phyloP scores from a whole-genome alignment of 208 protist genomes.

The Trypanosoma rangeli region DNA sequence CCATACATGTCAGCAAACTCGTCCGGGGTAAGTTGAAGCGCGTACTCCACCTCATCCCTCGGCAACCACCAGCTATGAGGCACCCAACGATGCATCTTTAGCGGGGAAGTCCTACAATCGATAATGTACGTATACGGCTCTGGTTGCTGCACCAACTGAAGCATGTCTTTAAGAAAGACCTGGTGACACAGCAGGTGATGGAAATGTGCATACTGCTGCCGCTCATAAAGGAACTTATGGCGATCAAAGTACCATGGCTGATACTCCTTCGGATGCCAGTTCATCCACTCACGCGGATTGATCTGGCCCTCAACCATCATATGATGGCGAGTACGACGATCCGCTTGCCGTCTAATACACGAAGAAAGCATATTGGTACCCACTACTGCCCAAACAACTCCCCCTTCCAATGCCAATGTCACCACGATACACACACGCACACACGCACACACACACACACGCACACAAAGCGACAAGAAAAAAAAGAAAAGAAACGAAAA shows the following conservation, averaged over 20 bases:
- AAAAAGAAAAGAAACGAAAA: slow-evolving; percentile 17
- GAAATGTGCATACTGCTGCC: slow-evolving; percentile 72
- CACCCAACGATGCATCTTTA: slow-evolving; percentile 88
- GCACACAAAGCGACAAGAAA: slow-evolving; percentile 6
- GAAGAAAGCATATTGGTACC: slow-evolving; percentile 34
- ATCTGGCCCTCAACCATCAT: slow-evolving; percentile 90
- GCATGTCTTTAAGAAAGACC: slow-evolving; percentile 78
- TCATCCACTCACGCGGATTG: slow-evolving; percentile 91
- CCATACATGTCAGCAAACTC: slow-evolving; percentile 92
- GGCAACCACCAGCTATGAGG: slow-evolving; percentile 88
- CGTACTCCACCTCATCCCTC: slow-evolving; percentile 89
- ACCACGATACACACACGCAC: slow-evolving; percentile 1
- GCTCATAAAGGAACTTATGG: slow-evolving; percentile 91
- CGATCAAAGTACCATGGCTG: slow-evolving; percentile 92
- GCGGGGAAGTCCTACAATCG: slow-evolving; percentile 67
- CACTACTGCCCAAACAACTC: neutral
- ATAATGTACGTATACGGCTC: slow-evolving; percentile 79
- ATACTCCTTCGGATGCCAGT: slow-evolving; percentile 91
- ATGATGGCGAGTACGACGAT: slow-evolving; percentile 87
- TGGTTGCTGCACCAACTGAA: slow-evolving; percentile 69
- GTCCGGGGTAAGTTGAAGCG: slow-evolving; percentile 76
- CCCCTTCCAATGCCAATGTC: neutral
- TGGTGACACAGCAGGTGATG: slow-evolving; percentile 89
- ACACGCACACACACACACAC: slow-evolving; percentile 13
- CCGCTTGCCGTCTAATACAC: slow-evolving; percentile 48